Percentiles rank a stretch among this genome's conserved stretches.
Evolutionary conservation across 2,329 filamentous ascomycete genomes (phyloP).

Genomic region (Sarocladium oryzae): DNA sequence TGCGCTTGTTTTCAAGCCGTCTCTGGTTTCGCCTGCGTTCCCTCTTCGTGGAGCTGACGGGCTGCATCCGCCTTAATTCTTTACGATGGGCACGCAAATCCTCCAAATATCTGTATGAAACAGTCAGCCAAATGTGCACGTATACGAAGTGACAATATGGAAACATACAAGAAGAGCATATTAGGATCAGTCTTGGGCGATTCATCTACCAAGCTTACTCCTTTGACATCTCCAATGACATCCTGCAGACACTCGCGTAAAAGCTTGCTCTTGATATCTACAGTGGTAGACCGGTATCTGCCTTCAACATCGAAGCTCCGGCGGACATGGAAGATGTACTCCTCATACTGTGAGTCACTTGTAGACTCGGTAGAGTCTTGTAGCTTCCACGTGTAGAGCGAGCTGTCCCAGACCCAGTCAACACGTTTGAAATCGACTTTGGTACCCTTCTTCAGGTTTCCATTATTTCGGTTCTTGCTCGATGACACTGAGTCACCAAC

Average conservation of each 20-base stretch:
- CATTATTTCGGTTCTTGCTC: background rate
- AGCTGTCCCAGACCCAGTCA: slow-evolving; percentile 47
- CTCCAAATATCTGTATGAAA: slow-evolving; percentile 65
- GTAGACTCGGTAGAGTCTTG: slow-evolving; percentile 44
- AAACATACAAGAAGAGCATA: slow-evolving; percentile 56
- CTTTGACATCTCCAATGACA: slow-evolving; percentile 28
- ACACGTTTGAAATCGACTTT: slow-evolving; percentile 42
- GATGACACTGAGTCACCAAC: background rate
- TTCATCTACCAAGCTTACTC: slow-evolving; percentile 74
- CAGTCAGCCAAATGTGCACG: too few species aligned
- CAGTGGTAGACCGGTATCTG: slow-evolving; percentile 63
- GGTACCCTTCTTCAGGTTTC: slow-evolving; percentile 16
- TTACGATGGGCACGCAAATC: slow-evolving; percentile 62
- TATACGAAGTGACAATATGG: background rate
- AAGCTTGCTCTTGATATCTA: slow-evolving; percentile 81
- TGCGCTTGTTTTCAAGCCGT: slow-evolving; percentile 49
- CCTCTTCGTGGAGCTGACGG: slow-evolving; percentile 40
- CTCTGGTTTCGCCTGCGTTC: slow-evolving; percentile 57
- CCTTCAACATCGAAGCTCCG: slow-evolving; percentile 80
- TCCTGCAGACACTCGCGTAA: slow-evolving; percentile 57
- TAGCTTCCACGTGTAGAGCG: slow-evolving; percentile 44
- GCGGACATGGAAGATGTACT: slow-evolving; percentile 77
- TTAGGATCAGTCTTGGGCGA: slow-evolving; percentile 68
- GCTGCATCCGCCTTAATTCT: slow-evolving; percentile 53
- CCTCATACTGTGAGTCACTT: slow-evolving; percentile 56